Evolutionary conservation across 345 rosid genomes (phyloP).

Genomic region (Rubroshorea leprosula): DNA sequence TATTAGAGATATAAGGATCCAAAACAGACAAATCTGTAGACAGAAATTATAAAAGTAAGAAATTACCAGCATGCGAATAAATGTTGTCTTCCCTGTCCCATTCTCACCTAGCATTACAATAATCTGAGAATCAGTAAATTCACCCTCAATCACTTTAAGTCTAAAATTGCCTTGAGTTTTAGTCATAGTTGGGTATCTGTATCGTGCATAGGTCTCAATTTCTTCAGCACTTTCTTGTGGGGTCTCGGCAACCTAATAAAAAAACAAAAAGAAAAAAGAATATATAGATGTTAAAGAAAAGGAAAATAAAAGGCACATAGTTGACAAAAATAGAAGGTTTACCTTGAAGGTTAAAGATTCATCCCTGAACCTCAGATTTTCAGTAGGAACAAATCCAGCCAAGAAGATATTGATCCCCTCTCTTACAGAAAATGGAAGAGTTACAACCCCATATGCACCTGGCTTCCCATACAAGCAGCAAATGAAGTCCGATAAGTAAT

Average conservation of each 20-base stretch:
- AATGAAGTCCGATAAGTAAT: conserved; percentile 94
- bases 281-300: conserved; percentile 11
- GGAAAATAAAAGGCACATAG: not conserved
- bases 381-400: conserved; percentile 96
- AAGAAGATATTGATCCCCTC: conserved; percentile 95
- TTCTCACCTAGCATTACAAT: conserved; percentile 98
- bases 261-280: conserved; percentile 1
- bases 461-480: conserved; percentile 98
- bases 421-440: conserved; percentile 95
- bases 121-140: conserved; percentile 98
- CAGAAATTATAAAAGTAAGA: conserved; percentile 6
- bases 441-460: conserved; percentile 98
- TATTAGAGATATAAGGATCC: not conserved
- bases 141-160: conserved; percentile 83
- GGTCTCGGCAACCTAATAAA: conserved; percentile 85
- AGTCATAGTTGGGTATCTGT: conserved; percentile 85
- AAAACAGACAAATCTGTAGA: not conserved
- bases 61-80: conserved; percentile 94
- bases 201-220: conserved; percentile 89
- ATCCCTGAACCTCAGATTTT: conserved; percentile 87
- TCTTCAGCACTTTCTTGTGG: conserved; percentile 91
- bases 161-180: conserved; percentile 83
- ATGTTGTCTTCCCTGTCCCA: conserved; percentile 98
- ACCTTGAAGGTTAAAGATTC: conserved; percentile 96
- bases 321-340: conserved; percentile 10